Evolutionary conservation across 2,329 filamentous ascomycete genomes (phyloP).

Genomic region (Microcyclospora tardicrescens): DNA sequence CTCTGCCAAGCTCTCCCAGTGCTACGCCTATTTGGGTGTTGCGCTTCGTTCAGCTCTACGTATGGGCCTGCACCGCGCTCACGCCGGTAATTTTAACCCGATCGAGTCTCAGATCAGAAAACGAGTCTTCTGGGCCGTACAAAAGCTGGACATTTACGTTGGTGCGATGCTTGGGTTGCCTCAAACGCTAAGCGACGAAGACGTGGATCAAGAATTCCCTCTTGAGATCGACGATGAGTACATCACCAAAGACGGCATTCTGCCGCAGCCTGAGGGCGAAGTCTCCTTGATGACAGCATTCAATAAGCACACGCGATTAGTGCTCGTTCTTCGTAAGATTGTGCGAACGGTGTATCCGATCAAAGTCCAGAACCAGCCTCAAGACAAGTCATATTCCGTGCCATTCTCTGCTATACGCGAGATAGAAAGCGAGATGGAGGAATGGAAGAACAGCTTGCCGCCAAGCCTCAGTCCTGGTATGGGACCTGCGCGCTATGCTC

Average conservation of each 20-base stretch:
- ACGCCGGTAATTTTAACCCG: constrained; percentile 33
- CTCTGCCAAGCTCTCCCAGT: constrained; percentile 39
- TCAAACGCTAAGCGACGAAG: constrained; percentile 35
- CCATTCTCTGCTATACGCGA: constrained; percentile 52
- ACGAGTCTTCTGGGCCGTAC: constrained; percentile 39
- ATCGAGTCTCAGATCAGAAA: constrained; percentile 38
- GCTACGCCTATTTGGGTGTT: constrained; percentile 40
- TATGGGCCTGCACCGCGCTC: constrained; percentile 39
- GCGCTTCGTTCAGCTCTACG: constrained; percentile 37
- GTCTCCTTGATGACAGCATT: constrained; percentile 46
- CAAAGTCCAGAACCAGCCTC: constrained; percentile 32
- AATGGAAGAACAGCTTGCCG: constrained; percentile 56
- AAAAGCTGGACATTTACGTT: constrained; percentile 40
- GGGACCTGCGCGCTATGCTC: constrained; percentile 52
- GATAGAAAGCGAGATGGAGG: constrained; percentile 49
- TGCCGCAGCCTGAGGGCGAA: constrained; percentile 41
- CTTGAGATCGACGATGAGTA: constrained; percentile 38
- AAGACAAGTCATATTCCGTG: constrained; percentile 46
- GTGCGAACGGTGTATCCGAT: constrained; percentile 52
- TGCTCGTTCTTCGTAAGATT: constrained; percentile 47
- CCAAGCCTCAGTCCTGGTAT: constrained; percentile 69
- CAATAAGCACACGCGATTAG: constrained; percentile 47
- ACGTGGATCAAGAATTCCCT: constrained; percentile 37
- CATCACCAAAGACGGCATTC: constrained; percentile 35
- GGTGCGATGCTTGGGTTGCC: constrained; percentile 39